Evolutionary conservation across 2,329 filamentous ascomycete genomes (phyloP).

Genomic region (Fusarium oligoseptatum): DNA sequence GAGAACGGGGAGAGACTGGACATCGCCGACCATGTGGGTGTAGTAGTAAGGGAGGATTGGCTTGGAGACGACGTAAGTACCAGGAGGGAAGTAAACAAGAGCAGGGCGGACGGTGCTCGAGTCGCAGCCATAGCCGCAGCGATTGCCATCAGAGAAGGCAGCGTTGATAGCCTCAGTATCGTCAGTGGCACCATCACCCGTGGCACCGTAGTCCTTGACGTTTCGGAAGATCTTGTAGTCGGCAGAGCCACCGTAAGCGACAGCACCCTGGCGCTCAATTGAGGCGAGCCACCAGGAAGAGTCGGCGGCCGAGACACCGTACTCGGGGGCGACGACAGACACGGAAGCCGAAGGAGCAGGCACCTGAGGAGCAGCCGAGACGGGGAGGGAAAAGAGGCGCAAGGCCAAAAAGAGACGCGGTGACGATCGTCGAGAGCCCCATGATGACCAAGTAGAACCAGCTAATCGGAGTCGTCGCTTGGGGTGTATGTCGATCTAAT

Average conservation of each 20-base stretch:
- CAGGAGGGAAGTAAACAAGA: constrained; percentile 90
- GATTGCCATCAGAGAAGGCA: constrained; percentile 81
- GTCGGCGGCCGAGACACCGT: constrained; percentile 42
- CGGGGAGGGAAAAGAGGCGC: constrained; percentile 55
- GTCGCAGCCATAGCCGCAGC: constrained; percentile 86
- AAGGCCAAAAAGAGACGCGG: constrained; percentile 58
- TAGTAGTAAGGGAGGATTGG: constrained; percentile 92
- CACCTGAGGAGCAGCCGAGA: constrained; percentile 33
- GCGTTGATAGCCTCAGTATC: constrained; percentile 91
- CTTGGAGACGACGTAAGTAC: constrained; percentile 84
- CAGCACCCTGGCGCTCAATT: constrained; percentile 76
- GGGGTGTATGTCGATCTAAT: constrained; percentile 30
- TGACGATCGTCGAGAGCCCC: constrained; percentile 59
- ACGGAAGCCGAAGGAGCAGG: constrained; percentile 30
- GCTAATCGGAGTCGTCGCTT: constrained; percentile 42
- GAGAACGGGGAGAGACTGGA: constrained; percentile 77
- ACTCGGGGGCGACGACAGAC: constrained; percentile 18
- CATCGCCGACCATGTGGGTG: constrained; percentile 91
- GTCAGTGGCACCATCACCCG: constrained; percentile 77
- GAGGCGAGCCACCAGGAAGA: constrained; percentile 79
- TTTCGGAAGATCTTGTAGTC: constrained; percentile 82
- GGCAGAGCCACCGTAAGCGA: constrained; percentile 67
- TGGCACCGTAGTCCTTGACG: constrained; percentile 81
- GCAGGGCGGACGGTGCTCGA: constrained; percentile 87
- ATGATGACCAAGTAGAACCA: constrained; percentile 60